phyloP scores from a whole-genome alignment of 805 yeast species.

The Pachysolen tannophilus region DNA sequence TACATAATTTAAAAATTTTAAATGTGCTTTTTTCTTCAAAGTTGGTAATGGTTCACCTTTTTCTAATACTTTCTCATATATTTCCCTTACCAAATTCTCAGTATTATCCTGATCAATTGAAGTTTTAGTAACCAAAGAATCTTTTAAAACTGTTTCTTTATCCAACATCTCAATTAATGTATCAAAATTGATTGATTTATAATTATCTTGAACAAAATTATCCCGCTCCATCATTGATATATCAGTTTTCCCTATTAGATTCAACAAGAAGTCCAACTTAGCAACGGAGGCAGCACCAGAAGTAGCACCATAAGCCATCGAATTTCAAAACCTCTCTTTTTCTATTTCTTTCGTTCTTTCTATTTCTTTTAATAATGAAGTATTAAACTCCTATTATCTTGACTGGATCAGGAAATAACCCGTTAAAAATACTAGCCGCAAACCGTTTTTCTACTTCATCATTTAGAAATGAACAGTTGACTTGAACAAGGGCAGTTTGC shows the following conservation, averaged over 20 bases:
- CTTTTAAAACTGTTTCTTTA: conserved; percentile 10
- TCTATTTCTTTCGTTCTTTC: neutral
- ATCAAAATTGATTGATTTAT: conserved; percentile 13
- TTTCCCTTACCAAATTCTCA: conserved; percentile 23
- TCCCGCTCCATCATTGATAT: neutral
- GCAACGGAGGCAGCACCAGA: too few relatives aligned
- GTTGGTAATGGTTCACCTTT: conserved; percentile 23
- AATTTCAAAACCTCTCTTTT: conserved; percentile 1
- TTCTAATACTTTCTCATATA: conserved; percentile 23
- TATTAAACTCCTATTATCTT: too few relatives aligned
- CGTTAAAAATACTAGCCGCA: too few relatives aligned
- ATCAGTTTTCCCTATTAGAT: conserved; percentile 7
- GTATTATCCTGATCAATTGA: conserved; percentile 29
- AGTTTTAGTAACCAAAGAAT: conserved; percentile 25
- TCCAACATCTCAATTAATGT: conserved; percentile 18
- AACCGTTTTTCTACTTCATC: too few relatives aligned
- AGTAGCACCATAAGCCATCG: too few relatives aligned
- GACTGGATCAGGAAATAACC: too few relatives aligned
- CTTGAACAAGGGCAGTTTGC: too few relatives aligned
- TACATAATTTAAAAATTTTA: conserved; percentile 31
- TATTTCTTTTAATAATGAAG: too few relatives aligned
- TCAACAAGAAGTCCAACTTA: neutral
- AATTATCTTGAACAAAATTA: conserved; percentile 1
- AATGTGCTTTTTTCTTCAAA: conserved; percentile 29
- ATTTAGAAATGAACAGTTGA: too few relatives aligned